Evolutionary conservation across 768 basidiomycete species (phyloP), one percentile per base, ranked within the genome.

Genomic region (Pholiota conissans): DNA sequence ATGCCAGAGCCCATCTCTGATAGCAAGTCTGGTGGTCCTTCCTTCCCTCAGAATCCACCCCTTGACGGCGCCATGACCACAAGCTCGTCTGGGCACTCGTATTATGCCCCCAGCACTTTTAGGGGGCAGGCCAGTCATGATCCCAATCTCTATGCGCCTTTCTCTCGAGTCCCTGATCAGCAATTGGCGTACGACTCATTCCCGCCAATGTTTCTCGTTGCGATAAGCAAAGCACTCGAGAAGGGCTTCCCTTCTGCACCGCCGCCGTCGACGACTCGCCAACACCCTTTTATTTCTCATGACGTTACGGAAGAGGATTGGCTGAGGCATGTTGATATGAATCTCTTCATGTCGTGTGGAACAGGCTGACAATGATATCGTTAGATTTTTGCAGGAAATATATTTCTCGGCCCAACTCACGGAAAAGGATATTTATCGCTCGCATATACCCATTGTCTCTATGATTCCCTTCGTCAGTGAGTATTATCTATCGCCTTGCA

Each of bases 281-380:
- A 74, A 9, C 84, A 85, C 62, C 83, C 83, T 24, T 85, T 85
- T 62, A 62, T 65, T 22, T 69, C 76, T 47, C 79, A 81, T 65
- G 82, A 85, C 61, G 67, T 85, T 3, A 61, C 53, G 0, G 76
- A 84, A 66, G 70, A 66, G 16, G 84, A 85, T 64, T 85, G 84
- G 84, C 63, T 68, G 37, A 70, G 73, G 76, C 80, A 51, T 46
- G 65, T 61, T n/a, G 29, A 24, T 14, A 5, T 42, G 49, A 0
- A 30, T 22, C 37, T 10, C 16, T 13, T 7, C 30, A n/a, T 18
- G 39, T 42, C 2, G 18, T 5, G n/a, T 22, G 40, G 49, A 22
- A 30, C 47, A 29, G 30, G 5, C 29, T 58, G 2, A 34, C 14
- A 10, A 18, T 14, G 16, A 20, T 27, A n/a, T 27, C 22, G 55